Percentiles rank a stretch among this genome's conserved stretches.
These are phyloP conservation scores for Ganoderma resinaceum DNA, from an alignment of 1,284 basidiomycete species.

Conservation along the genomic window DNA sequence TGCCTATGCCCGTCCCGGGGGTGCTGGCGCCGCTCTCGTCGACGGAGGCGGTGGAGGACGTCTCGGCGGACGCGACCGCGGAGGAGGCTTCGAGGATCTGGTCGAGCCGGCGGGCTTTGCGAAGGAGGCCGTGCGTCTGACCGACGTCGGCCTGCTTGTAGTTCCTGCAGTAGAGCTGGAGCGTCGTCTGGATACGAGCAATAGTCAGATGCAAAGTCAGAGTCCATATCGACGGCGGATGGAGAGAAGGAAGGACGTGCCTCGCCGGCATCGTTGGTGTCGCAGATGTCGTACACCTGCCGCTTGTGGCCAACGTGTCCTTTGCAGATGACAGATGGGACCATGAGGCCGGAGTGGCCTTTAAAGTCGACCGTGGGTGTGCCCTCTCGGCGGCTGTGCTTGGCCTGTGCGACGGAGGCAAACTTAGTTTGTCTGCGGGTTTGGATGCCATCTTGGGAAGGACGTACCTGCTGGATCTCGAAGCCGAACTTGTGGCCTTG, in stretches of 20 bases:
- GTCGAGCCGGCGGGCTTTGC: constrained; percentile 87
- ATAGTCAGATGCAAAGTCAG: neutral
- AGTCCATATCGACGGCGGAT: neutral
- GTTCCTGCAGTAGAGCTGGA: constrained; percentile 83
- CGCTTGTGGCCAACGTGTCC: constrained; percentile 76
- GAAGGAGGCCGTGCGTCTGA: constrained; percentile 81
- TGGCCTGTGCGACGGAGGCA: constrained; percentile 57
- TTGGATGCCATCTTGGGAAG: neutral
- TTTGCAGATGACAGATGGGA: constrained; percentile 82
- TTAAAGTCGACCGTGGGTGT: constrained; percentile 82
- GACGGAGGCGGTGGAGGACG: constrained; percentile 13
- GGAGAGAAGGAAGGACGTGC: constrained; percentile 47
- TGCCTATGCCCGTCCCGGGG: neutral
- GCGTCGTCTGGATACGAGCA: constrained; percentile 66
- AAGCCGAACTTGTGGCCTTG: constrained; percentile 88
- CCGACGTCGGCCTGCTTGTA: constrained; percentile 82
- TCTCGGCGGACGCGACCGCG: constrained; percentile 12
- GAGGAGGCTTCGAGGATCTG: constrained; percentile 52
- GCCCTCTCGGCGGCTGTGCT: constrained; percentile 72
- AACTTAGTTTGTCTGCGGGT: neutral
- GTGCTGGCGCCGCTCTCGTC: constrained; percentile 16
- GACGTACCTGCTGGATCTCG: constrained; percentile 82
- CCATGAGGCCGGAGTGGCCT: constrained; percentile 86
- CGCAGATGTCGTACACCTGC: constrained; percentile 82
- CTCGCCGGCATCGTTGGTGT: constrained; percentile 83